Conservation (phyloP, 345 rosid genomes). For the Psidium friedrichsthalianum region DNA sequence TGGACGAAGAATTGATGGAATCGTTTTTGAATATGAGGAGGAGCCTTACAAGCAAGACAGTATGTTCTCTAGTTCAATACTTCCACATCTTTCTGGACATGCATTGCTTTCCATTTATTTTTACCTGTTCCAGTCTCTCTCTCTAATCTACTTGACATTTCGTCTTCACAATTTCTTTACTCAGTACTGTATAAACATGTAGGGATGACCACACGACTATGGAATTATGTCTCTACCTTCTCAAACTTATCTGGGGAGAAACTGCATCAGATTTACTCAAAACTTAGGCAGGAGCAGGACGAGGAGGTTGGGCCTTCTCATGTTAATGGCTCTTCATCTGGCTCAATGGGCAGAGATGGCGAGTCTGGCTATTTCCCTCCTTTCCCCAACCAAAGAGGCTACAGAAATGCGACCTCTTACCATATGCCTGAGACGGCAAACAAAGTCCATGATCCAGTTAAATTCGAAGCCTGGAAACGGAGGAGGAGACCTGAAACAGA, state of each 20-base stretch:
- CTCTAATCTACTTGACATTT: background rate
- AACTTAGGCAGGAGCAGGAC: conserved; percentile 68
- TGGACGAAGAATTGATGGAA: conserved; percentile 75
- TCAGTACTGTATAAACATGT: background rate
- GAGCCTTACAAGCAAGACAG: conserved; percentile 74
- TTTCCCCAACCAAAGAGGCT: conserved; percentile 38
- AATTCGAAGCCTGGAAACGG: conserved; percentile 88
- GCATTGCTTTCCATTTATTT: background rate
- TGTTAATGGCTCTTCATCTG: conserved; percentile 36
- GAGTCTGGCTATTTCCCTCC: conserved; percentile 34
- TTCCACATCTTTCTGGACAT: background rate
- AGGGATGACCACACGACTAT: conserved; percentile 82
- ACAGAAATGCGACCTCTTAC: conserved; percentile 26
- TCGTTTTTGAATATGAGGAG: conserved; percentile 62
- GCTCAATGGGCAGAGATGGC: conserved; percentile 3
- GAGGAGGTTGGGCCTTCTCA: conserved; percentile 74
- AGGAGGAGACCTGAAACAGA: conserved; percentile 63
- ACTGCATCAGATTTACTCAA: conserved; percentile 86
- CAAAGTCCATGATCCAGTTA: conserved; percentile 58
- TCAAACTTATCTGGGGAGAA: conserved; percentile 88
- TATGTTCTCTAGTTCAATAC: conserved; percentile 24
- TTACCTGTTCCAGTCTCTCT: background rate
- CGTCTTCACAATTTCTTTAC: background rate
- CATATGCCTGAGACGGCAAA: conserved; percentile 40
- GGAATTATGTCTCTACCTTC: conserved; percentile 94